Conservation (phyloP, 1,284 basidiomycete genomes). For the Pyrrhoderma lamaoense region DNA sequence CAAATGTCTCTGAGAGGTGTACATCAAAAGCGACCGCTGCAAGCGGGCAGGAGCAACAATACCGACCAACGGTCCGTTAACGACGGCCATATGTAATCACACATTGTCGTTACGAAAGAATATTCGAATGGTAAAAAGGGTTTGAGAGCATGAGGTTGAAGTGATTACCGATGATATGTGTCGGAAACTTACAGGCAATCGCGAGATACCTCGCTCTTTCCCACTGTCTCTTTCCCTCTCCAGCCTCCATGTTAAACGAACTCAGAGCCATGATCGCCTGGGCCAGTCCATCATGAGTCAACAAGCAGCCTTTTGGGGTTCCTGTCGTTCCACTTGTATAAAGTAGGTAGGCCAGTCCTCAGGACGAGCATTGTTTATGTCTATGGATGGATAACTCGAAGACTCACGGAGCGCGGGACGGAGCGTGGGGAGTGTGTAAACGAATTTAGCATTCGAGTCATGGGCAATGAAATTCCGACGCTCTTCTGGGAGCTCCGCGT, state of each 20-base stretch:
- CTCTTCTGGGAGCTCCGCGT: constrained; percentile 44
- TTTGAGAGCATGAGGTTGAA: not conserved
- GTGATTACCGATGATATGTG: not conserved
- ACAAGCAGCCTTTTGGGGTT: constrained; percentile 49
- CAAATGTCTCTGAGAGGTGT: constrained; percentile 40
- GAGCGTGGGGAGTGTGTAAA: constrained; percentile 32
- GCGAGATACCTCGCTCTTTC: constrained; percentile 31
- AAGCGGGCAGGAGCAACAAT: not conserved
- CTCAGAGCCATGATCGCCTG: constrained; percentile 39
- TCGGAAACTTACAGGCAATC: constrained; percentile 33
- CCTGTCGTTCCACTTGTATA: constrained; percentile 53
- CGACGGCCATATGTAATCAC: not conserved
- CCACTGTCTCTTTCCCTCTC: constrained; percentile 7
- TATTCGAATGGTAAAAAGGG: too few relatives aligned
- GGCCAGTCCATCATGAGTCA: constrained; percentile 38
- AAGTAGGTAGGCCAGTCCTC: constrained; percentile 40
- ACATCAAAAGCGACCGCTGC: constrained; percentile 44
- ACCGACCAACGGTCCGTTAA: not conserved
- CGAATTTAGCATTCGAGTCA: constrained; percentile 38
- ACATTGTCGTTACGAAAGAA: too few relatives aligned
- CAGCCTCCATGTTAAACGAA: constrained; percentile 29
- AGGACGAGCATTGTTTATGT: constrained; percentile 28
- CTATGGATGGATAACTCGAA: constrained; percentile 18
- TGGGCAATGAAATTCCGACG: constrained; percentile 40
- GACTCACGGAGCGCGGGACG: constrained; percentile 9